Evolutionary conservation across 129 eudicot species (phyloP), one percentile per base, ranked within the genome.

Genomic region (Tagetes erecta): DNA sequence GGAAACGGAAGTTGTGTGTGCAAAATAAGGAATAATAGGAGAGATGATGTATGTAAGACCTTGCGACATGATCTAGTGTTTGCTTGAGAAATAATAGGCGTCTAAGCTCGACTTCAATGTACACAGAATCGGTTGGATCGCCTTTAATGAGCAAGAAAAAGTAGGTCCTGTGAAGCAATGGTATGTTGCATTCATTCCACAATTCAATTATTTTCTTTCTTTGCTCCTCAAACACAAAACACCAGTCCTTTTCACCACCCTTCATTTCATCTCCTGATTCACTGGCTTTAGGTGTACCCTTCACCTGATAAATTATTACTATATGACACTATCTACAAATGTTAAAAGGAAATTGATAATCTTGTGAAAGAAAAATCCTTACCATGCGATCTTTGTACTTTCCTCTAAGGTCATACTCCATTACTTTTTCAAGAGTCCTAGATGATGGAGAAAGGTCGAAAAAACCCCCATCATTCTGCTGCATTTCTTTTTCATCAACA

Each of bases 81-180:
- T 70, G 77, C 81, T 83, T 88, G 80, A 95, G 92, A 76, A 86
- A 95, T 64, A 90, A 71, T 69, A 95, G 78, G n/a, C 99, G 80
- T 69, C 99, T 80, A 31, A 84, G 91, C 82, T 95, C 99, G 35
- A 95, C 97, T 79, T 91, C 99, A 83, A 95, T 52, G 82, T 95
- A 95, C 20, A 95, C 83, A 30, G 96, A 80, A 51, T 95, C 99
- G n/a, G 99, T 82, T 52, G 93, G 90, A 56, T 95, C 99, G 9
- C 97, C 99, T 81, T 81, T 84, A 37, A 95, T 91, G 46, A 95
- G 86, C 80, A 95, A 81, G 86, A 83, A 88, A 76, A 95, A 95
- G 65, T 80, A 87, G 81, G 87, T 86, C 74, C 99, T 86, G 84
- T 91, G 97, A 67, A 91, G 87, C 56, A 95, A 52, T 2, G 97